phyloP scores from a whole-genome alignment of 495 filamentous ascomycete species.

The Xylaria bambusicola region DNA sequence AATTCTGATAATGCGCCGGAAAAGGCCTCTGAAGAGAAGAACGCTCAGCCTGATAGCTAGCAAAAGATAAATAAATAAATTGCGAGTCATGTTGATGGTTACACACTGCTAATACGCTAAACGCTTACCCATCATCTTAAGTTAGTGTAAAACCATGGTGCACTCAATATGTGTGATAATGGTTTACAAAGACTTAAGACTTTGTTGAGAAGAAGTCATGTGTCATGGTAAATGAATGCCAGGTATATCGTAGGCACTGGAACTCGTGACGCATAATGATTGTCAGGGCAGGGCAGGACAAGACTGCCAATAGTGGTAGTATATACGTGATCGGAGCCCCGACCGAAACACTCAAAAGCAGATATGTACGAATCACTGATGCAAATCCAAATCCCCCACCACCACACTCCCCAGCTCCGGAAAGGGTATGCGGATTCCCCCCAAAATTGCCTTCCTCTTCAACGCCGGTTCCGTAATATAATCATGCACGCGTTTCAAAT shows the following conservation, averaged over 20 bases:
- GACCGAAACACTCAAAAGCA: conserved; percentile 4
- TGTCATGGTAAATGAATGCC: too few relatives aligned
- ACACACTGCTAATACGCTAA: too few relatives aligned
- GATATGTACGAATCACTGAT: conserved; percentile 3
- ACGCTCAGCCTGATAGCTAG: not conserved
- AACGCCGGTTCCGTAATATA: conserved; percentile 20
- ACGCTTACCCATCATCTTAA: too few relatives aligned
- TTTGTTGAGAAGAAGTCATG: too few relatives aligned
- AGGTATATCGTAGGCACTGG: not conserved
- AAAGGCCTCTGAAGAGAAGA: not conserved
- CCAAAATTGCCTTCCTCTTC: conserved; percentile 16
- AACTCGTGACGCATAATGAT: too few relatives aligned
- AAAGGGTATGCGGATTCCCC: conserved; percentile 1
- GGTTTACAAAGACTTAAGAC: too few relatives aligned
- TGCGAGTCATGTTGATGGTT: too few relatives aligned
- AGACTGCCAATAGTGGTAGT: conserved; percentile 9
- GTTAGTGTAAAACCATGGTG: too few relatives aligned
- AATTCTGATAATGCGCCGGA: not conserved
- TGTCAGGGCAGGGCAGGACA: conserved; percentile 9
- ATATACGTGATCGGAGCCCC: conserved; percentile 3
- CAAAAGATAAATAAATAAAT: too few relatives aligned
- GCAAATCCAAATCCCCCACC: not conserved
- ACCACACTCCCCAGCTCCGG: not conserved
- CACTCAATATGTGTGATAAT: too few relatives aligned
- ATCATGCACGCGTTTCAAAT: conserved; percentile 11